Base-by-base conservation (phyloP, 495 filamentous ascomycete genomes). In the Schizothecium vesticola region DNA sequence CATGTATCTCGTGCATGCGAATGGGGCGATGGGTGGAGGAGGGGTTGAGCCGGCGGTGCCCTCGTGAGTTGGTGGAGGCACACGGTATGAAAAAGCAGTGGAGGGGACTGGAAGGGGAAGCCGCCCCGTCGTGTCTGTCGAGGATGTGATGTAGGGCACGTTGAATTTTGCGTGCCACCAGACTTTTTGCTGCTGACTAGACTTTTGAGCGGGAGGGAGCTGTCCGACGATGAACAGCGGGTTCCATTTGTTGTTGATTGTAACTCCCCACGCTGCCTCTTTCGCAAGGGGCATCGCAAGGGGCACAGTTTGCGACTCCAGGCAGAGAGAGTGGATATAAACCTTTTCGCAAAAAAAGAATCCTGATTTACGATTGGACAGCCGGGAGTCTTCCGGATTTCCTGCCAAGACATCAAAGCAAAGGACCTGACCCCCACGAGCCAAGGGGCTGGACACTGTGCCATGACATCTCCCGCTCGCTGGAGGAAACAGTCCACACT, bases 381-480 rank as follows among this genome's bases (percentile, higher is more conserved):
- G n/a, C 65, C 65, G 65, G 65, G 57, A 19, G 56, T 33, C 28
- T 66, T 66, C 65, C 65, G 65, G 64, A 59, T 3, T 33, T 24
- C n/a, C 26, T 9, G 63, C 57, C 56, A 57, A 21, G 59, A 55
- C 23, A 23, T 59, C 57, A 28, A 43, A 36, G 55, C 43, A 10
- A 65, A 22, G 33, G 23, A 58, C 58, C 13, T 51, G 43, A 51
- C 43, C 43, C 43, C 43, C 43, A 51, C 43, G 43, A 51, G 43
- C 43, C 43, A 51, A 51, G 43, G 16, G 11, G 58, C 58, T 28
- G 13, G 58, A 25, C 23, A 59, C 23, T 59, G 23, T 25, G 58
- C 58, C 23, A 8, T 59, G 58, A 59, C 26, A 58, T 28, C 65
- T 22, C 65, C 65, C 65, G 56, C 22, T 3, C 12, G 58, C 22